A percentile compares a stretch with the other conserved stretches of the same genome.
Conservation (phyloP, 306 rosid genomes). For the Myrica gale region DNA sequence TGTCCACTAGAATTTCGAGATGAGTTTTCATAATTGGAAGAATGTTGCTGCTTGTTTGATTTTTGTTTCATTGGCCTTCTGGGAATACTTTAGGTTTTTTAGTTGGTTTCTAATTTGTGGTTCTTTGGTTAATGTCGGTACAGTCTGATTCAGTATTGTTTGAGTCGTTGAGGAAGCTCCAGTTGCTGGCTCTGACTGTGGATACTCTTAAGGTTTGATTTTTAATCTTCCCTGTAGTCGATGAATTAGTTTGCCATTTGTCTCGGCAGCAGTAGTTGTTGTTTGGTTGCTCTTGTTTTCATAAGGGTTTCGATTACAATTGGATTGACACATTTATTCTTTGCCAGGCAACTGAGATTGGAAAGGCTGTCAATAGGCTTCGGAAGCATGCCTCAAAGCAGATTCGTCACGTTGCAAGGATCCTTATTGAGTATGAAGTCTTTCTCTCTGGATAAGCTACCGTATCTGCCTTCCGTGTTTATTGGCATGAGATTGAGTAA, state of each 20-base stretch:
- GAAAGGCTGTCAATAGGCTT: slow-evolving; percentile 71
- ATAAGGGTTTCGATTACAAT: not conserved
- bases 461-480: slow-evolving; percentile 7
- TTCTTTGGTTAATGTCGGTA: slow-evolving; percentile 32
- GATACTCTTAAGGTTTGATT: slow-evolving; percentile 68
- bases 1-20: slow-evolving; percentile 9
- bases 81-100: slow-evolving; percentile 18
- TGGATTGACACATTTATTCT: slow-evolving; percentile 28
- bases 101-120: slow-evolving; percentile 27
- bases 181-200: slow-evolving; percentile 66
- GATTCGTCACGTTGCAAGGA: slow-evolving; percentile 56
- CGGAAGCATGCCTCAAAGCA: slow-evolving; percentile 64
- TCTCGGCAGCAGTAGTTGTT: slow-evolving; percentile 19
- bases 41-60: slow-evolving; percentile 3
- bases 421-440: slow-evolving; percentile 60
- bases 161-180: slow-evolving; percentile 85
- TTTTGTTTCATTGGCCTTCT: slow-evolving; percentile 11
- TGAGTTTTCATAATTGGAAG: not conserved
- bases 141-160: slow-evolving; percentile 75
- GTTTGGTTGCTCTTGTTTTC: slow-evolving; percentile 2
- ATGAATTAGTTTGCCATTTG: slow-evolving; percentile 7
- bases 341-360: slow-evolving; percentile 87
- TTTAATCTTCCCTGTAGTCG: slow-evolving; percentile 24
- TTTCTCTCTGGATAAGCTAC: slow-evolving; percentile 12
- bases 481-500: slow-evolving; percentile 14